Conservation (phyloP, 768 basidiomycete species). For the Myochromella boudieri region DNA sequence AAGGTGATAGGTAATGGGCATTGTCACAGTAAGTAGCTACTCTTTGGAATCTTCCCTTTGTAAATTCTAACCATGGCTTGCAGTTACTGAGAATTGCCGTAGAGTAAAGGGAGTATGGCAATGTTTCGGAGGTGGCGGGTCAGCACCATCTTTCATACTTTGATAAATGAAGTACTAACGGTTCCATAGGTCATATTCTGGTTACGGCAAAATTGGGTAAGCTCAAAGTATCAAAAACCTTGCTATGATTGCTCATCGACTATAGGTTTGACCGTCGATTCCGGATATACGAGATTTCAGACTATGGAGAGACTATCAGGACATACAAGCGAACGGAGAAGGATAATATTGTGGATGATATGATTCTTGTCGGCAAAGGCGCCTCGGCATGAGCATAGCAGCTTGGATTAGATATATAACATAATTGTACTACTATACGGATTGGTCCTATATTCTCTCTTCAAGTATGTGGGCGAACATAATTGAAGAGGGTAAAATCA, state of each 20-base stretch:
- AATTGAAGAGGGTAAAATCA: no score
- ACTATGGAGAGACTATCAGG: constrained; percentile 89
- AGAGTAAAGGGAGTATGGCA: constrained; percentile 86
- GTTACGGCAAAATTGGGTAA: constrained; percentile 76
- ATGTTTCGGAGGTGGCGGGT: constrained; percentile 89
- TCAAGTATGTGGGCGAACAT: no score
- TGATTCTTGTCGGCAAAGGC: constrained; percentile 58
- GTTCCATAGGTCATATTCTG: constrained; percentile 71
- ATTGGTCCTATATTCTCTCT: no score
- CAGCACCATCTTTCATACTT: constrained; percentile 24
- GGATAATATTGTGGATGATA: constrained; percentile 63
- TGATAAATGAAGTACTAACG: neutral
- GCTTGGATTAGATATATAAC: neutral
- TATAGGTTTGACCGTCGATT: constrained; percentile 86
- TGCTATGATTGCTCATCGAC: constrained; percentile 9
- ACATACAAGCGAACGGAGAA: constrained; percentile 84
- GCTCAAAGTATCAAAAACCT: constrained; percentile 19
- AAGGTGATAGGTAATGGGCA: constrained; percentile 93
- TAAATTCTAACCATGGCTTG: neutral
- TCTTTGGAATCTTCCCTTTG: neutral
- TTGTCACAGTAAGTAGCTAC: constrained; percentile 62
- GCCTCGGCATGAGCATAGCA: constrained; percentile 33
- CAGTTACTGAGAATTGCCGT: constrained; percentile 88
- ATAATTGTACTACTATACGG: neutral
- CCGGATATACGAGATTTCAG: constrained; percentile 82